Base-by-base conservation (phyloP, 2,329 filamentous ascomycete species). In the Alternaria angustiovoidea region DNA sequence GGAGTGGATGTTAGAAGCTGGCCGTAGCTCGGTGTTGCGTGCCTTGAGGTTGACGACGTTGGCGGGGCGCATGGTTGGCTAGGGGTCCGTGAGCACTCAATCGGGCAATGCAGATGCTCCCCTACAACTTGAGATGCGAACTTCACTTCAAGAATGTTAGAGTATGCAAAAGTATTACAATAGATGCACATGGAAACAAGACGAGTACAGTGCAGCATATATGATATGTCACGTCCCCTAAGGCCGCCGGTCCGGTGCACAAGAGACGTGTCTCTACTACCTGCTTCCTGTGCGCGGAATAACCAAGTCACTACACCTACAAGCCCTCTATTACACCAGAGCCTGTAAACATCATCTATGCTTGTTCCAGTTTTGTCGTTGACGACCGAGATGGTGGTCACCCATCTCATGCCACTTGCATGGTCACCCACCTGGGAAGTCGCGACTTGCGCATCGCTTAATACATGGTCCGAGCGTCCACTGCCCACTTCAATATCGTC, bases 1-100 rank as follows among this genome's bases (percentile, higher is more conserved):
- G 36, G 41, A 32, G 52, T 48, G 54, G 60, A 55, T 61, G 64
- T 52, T 46, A 44, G 42, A 57, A 63, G 66, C 62, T 62, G 61
- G 52, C 57, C 28, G 63, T 47, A 57, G 62, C 47, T 62, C 54
- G 44, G 57, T 52, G 61, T 41, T 57, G 51, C 55, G 55, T 64
- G 62, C 59, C 65, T 66, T 11, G 64, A 62, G 59, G 64, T 66
- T 64, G 72, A 71, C 72, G 73, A 74, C 68, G 74, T 72, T 71
- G 68, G 66, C 61, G 65, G 66, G 65, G 65, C 54, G 64, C 53
- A 47, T 69, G 69, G 68, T 61, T 60, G 60, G 57, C 51, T 57
- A 52, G 60, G 51, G 60, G 54, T 57, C 67, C 62, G 70, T 74
- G 70, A 61, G 56, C 57, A 57, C 60, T 62, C 55, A 61, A 68